Percentiles rank a stretch among this genome's conserved stretches.
Evolutionary conservation across 108 stramenopile species (phyloP).

Genomic region (Hondaea fermentalgiana): DNA sequence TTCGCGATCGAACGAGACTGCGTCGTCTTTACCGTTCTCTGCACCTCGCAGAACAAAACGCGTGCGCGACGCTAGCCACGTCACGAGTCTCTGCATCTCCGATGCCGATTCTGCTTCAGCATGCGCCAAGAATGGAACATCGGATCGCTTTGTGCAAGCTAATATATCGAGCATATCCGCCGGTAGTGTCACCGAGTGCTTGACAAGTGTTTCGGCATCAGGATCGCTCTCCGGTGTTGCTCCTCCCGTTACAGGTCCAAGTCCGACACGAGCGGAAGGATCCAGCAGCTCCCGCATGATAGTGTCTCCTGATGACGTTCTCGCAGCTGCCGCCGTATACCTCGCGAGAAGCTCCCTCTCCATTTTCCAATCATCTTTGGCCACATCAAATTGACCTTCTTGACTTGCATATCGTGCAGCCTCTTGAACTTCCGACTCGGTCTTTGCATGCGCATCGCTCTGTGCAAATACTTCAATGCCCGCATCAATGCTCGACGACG

Average conservation of each 20-base stretch:
- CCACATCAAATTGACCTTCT: too few relatives aligned
- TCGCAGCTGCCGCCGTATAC: not conserved
- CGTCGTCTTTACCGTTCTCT: too few relatives aligned
- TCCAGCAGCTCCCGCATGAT: not conserved
- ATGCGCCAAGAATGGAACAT: not conserved
- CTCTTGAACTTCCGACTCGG: too few relatives aligned
- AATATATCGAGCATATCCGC: not conserved
- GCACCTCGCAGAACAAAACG: too few relatives aligned
- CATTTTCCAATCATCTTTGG: not conserved
- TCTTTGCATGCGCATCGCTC: too few relatives aligned
- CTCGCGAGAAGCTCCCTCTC: not conserved
- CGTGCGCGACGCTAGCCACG: too few relatives aligned
- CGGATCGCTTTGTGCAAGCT: not conserved
- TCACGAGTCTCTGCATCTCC: not conserved
- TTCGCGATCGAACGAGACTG: too few relatives aligned
- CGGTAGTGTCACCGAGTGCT: not conserved
- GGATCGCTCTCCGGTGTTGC: not conserved
- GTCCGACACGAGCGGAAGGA: not conserved
- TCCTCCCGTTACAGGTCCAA: not conserved
- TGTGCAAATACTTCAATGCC: too few relatives aligned
- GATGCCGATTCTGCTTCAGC: not conserved
- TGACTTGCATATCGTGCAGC: too few relatives aligned
- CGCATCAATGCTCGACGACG: too few relatives aligned
- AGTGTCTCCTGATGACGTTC: not conserved
- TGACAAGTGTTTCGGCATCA: not conserved